Conservation (phyloP, 768 basidiomycete species). For the Solioccasus polychromus region DNA sequence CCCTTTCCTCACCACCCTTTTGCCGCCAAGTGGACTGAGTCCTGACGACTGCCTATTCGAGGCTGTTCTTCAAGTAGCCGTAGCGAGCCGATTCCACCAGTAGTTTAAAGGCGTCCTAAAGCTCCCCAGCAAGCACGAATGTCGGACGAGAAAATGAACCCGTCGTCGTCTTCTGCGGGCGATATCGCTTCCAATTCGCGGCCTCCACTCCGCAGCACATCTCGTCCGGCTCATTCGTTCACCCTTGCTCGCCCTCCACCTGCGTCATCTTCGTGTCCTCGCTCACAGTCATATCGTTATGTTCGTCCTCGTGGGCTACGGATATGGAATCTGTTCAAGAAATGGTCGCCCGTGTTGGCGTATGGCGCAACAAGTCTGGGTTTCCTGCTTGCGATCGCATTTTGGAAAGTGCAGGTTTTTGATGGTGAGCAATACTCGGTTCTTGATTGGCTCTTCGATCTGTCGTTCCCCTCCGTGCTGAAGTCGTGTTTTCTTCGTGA, state of each 20-base stretch:
- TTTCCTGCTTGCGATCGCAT: constrained; percentile 77
- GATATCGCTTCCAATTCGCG: constrained; percentile 21
- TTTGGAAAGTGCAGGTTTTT: constrained; percentile 83
- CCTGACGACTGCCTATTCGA: constrained; percentile 3
- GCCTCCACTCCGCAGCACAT: constrained; percentile 12
- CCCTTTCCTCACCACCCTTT: neutral
- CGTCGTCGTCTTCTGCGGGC: constrained; percentile 5
- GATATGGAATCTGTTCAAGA: constrained; percentile 57
- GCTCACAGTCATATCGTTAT: constrained; percentile 30
- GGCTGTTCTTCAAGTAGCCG: neutral
- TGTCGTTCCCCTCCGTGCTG: neutral
- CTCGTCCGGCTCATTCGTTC: constrained; percentile 18
- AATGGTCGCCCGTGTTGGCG: constrained; percentile 75
- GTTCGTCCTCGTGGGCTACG: constrained; percentile 48
- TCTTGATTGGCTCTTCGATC: constrained; percentile 1
- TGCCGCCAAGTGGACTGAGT: constrained; percentile 10
- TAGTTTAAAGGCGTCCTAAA: too few relatives aligned
- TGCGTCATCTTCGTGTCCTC: constrained; percentile 12
- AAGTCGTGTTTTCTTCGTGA: neutral
- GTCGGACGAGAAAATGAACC: constrained; percentile 21
- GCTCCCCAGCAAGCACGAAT: constrained; percentile 11
- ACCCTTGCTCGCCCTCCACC: constrained; percentile 19
- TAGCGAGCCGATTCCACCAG: too few relatives aligned
- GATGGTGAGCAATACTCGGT: constrained; percentile 49
- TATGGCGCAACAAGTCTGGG: constrained; percentile 76